phyloP scores from a whole-genome alignment of 129 eudicot species.

The Saussurea involucrata region DNA sequence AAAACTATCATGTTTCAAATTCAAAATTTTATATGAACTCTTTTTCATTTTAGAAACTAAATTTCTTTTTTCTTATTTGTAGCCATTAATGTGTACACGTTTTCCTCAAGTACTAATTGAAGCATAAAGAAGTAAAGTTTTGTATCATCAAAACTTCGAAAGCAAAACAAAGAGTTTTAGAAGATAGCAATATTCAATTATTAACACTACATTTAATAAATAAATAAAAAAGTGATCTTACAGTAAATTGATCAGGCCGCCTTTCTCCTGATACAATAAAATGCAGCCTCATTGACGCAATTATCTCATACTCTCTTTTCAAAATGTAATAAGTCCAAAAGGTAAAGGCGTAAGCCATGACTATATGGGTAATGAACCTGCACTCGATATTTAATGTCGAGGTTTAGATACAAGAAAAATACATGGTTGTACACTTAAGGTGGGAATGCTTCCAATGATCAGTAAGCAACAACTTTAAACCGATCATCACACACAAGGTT shows the following conservation, averaged over 20 bases:
- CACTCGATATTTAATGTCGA: conserved; percentile 12
- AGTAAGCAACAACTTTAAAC: background rate
- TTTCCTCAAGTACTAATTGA: no score
- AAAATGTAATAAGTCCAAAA: conserved; percentile 85
- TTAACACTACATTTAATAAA: background rate
- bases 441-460: background rate
- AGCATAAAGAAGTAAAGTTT: no score
- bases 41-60: background rate
- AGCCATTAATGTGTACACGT: no score
- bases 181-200: no score
- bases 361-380: conserved; percentile 76
- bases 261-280: conserved; percentile 71
- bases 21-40: background rate
- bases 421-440: no score
- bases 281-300: conserved; percentile 63
- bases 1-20: background rate
- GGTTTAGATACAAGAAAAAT: background rate
- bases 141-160: no score
- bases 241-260: conserved; percentile 93
- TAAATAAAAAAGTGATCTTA: conserved; percentile 42
- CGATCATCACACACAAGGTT: background rate
- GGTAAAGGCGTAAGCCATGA: conserved; percentile 72
- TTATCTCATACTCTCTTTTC: conserved; percentile 64
- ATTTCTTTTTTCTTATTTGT: background rate
- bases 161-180: no score